Base-by-base conservation (phyloP, 306 rosid species). In the Prunus campanulata region DNA sequence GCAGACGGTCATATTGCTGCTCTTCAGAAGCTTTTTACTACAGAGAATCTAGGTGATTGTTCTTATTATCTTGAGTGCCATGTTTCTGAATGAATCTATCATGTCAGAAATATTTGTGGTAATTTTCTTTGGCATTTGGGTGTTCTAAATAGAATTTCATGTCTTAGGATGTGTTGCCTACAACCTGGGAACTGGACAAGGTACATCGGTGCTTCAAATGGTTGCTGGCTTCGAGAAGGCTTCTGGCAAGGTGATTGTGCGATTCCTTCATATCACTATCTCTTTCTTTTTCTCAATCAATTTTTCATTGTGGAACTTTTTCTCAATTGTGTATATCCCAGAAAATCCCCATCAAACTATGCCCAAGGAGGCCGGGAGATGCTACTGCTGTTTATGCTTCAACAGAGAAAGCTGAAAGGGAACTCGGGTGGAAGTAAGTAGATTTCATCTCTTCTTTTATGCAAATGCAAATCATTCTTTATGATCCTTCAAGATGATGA, bases 1-100 rank as follows among this genome's bases (percentile, higher is more conserved):
- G 99, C 99, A n/a, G 97, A 95, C 76, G 99, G 99, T 35, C 99
- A 95, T 84, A 90, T 92, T 72, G 96, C 99, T 73, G 99, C 99
- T 59, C 71, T 95, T 78, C 62, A 80, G 81, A 90, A 95, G 92
- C 97, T 95, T 77, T 90, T 92, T 72, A 60, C 86, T 1, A 7
- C 91, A 0, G 90, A 90, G 30, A 72, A 89, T 79, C 90, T 90
- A 73, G 97, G 97, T 92, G 49, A 71, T 18, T 63, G 4, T 13
- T 19, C 49, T 29, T 56, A 11, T 16, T 24, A 54, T 71, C 49
- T 47, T 32, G 39, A 29, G 51, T 66, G 51, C 62, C 67, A 44
- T 46, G 64, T 13, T 27, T 56, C 20, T 63, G 15, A 30, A 12
- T 29, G 24, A 61, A 35, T 27, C 19, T 71, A 67, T 48, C 48